These are phyloP conservation scores for Moniliella sp. DNA, from an alignment of 1,284 basidiomycete species.

Conservation along the genomic window DNA sequence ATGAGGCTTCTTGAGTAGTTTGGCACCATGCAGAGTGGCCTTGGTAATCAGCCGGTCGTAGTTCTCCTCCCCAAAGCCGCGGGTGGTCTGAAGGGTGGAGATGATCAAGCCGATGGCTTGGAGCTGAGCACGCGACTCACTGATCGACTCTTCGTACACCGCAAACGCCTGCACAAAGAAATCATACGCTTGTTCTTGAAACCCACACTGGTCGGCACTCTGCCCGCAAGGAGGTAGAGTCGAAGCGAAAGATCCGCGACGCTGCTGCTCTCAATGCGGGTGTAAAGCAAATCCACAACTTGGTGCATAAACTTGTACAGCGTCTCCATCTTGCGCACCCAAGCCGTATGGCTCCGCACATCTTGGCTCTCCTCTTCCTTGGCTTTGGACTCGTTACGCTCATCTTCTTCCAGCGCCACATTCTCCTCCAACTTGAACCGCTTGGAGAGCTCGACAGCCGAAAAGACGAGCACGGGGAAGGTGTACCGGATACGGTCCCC, in stretches of 20 bases:
- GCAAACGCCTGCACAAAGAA: slow-evolving; percentile 31
- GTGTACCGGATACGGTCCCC: slow-evolving; percentile 29
- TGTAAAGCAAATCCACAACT: slow-evolving; percentile 26
- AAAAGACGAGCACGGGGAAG: slow-evolving; percentile 23
- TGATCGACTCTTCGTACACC: slow-evolving; percentile 32
- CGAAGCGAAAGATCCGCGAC: slow-evolving; percentile 37
- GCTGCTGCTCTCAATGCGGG: slow-evolving; percentile 37
- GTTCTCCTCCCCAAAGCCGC: slow-evolving; percentile 25
- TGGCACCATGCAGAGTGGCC: slow-evolving; percentile 26
- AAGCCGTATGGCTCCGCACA: slow-evolving; percentile 49
- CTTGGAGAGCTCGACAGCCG: slow-evolving; percentile 20
- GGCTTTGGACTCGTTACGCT: slow-evolving; percentile 39
- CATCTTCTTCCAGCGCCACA: slow-evolving; percentile 33
- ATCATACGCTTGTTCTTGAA: slow-evolving; percentile 30
- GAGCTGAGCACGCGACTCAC: slow-evolving; percentile 25
- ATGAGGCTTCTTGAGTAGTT: slow-evolving; percentile 31
- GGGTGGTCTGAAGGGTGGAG: slow-evolving; percentile 20
- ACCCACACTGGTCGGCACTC: slow-evolving; percentile 24
- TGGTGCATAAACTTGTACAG: slow-evolving; percentile 31
- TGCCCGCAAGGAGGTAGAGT: slow-evolving; percentile 24
- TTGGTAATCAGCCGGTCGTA: slow-evolving; percentile 30
- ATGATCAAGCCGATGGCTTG: slow-evolving; percentile 27
- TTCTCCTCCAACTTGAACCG: slow-evolving; percentile 19
- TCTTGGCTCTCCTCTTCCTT: slow-evolving; percentile 45
- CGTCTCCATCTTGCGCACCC: slow-evolving; percentile 26